These are phyloP conservation scores for Amaranthus cruentus DNA, from an alignment of 148 eudicot species.

Conservation along the genomic window DNA sequence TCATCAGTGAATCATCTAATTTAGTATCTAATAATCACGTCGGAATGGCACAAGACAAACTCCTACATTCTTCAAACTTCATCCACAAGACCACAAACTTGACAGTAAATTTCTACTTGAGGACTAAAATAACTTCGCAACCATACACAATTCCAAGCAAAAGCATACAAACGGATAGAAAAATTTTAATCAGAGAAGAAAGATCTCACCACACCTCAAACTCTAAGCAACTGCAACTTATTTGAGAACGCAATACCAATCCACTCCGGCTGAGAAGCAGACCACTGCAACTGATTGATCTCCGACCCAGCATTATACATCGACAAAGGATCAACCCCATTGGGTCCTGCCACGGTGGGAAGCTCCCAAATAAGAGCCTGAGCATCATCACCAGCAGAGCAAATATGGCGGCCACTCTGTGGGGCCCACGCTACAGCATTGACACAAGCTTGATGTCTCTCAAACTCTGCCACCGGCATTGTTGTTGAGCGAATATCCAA, in stretches of 20 bases:
- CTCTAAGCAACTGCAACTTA: slow-evolving; percentile 79
- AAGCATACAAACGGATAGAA: background rate
- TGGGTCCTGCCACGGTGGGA: slow-evolving; percentile 57
- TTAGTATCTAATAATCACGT: background rate
- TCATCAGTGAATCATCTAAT: background rate
- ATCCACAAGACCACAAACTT: background rate
- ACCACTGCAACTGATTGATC: slow-evolving; percentile 98
- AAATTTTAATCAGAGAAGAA: background rate
- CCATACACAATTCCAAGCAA: background rate
- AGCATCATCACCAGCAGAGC: slow-evolving; percentile 81
- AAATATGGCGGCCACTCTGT: slow-evolving; percentile 67
- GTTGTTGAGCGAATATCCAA: slow-evolving; percentile 83
- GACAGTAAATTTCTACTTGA: background rate
- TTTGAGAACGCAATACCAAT: slow-evolving; percentile 67
- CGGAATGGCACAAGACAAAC: background rate
- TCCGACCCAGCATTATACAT: slow-evolving; percentile 67
- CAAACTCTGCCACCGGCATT: slow-evolving; percentile 88
- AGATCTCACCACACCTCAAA: slow-evolving; percentile 40
- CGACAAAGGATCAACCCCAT: slow-evolving; percentile 75
- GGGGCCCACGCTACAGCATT: slow-evolving; percentile 97
- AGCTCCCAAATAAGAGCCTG: slow-evolving; percentile 92
- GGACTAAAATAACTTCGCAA: background rate
- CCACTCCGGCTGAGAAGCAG: slow-evolving; percentile 84
- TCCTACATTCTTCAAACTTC: background rate
- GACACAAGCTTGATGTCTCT: slow-evolving; percentile 74